Percentiles rank a stretch among this genome's conserved stretches.
Evolutionary conservation across 257 asterid species (phyloP).

Genomic region (Nicotiana noctiflora): DNA sequence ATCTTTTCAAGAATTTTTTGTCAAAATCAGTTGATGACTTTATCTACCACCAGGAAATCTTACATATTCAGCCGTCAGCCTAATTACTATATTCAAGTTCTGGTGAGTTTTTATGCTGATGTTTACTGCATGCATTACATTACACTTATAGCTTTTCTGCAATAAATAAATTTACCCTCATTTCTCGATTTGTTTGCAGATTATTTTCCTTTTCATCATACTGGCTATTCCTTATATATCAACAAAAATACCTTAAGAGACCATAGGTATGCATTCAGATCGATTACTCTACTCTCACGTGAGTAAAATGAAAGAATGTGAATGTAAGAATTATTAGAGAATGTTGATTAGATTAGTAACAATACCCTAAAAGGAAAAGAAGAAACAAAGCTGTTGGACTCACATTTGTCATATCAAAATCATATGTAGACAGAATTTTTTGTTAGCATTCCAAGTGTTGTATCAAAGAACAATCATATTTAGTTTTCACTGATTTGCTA

Average conservation of each 20-base stretch:
- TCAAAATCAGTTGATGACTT: neutral
- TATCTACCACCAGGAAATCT: slow-evolving; percentile 51
- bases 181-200: slow-evolving; percentile 33
- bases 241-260: neutral
- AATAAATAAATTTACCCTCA: slow-evolving; percentile 3
- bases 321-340: neutral
- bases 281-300: neutral
- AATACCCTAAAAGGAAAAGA: too few relatives aligned
- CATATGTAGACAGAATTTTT: neutral
- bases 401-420: neutral
- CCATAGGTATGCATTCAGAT: neutral
- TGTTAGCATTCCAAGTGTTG: neutral
- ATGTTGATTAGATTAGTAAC: too few relatives aligned
- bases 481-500: too few relatives aligned
- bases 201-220: slow-evolving; percentile 43
- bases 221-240: slow-evolving; percentile 27
- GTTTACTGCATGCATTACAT: neutral
- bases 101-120: slow-evolving; percentile 34
- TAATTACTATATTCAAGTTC: slow-evolving; percentile 27
- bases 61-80: slow-evolving; percentile 42
- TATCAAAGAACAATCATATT: too few relatives aligned
- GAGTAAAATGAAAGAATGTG: neutral
- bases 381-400: neutral
- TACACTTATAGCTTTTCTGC: neutral
- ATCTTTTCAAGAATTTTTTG: neutral